A percentile compares a stretch with the other conserved stretches of the same genome.
Conservation (phyloP, 768 basidiomycete species). For the Lentinula lateritia region DNA sequence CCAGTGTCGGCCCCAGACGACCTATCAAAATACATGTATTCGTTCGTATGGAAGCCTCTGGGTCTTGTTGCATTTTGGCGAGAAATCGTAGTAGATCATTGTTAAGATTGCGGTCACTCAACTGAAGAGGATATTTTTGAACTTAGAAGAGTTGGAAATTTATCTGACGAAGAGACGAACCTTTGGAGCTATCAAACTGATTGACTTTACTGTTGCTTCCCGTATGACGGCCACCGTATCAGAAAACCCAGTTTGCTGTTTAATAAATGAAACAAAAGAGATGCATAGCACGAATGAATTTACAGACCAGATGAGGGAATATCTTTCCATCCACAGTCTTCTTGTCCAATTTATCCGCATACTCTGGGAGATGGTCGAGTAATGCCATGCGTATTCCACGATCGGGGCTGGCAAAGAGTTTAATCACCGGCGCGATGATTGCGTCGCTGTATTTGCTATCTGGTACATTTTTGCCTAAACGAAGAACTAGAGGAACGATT, state of each 20-base stretch:
- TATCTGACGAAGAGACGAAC: slow-evolving; percentile 29
- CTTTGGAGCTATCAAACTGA: slow-evolving; percentile 81
- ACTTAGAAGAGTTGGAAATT: neutral
- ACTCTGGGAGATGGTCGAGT: slow-evolving; percentile 79
- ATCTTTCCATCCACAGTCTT: slow-evolving; percentile 82
- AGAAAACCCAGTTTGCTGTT: slow-evolving; percentile 89
- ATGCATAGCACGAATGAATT: neutral
- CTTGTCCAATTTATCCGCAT: slow-evolving; percentile 82
- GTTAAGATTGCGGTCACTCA: slow-evolving; percentile 88
- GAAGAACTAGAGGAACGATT: slow-evolving; percentile 81
- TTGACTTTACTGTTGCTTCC: slow-evolving; percentile 88
- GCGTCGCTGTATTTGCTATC: slow-evolving; percentile 63
- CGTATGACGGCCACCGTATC: slow-evolving; percentile 93
- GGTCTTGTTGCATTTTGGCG: slow-evolving; percentile 88
- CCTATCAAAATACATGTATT: slow-evolving; percentile 97
- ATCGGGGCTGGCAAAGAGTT: slow-evolving; percentile 85
- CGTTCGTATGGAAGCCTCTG: slow-evolving; percentile 92
- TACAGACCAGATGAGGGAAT: slow-evolving; percentile 84
- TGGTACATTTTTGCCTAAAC: slow-evolving; percentile 67
- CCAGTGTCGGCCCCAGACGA: slow-evolving; percentile 78
- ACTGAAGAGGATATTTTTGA: slow-evolving; percentile 35
- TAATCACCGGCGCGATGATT: slow-evolving; percentile 75
- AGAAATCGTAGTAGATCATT: slow-evolving; percentile 92
- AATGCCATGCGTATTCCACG: slow-evolving; percentile 92
- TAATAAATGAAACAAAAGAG: neutral